Conservation (phyloP, 352 stramenopile genomes). For the Pythium folliculosum region DNA sequence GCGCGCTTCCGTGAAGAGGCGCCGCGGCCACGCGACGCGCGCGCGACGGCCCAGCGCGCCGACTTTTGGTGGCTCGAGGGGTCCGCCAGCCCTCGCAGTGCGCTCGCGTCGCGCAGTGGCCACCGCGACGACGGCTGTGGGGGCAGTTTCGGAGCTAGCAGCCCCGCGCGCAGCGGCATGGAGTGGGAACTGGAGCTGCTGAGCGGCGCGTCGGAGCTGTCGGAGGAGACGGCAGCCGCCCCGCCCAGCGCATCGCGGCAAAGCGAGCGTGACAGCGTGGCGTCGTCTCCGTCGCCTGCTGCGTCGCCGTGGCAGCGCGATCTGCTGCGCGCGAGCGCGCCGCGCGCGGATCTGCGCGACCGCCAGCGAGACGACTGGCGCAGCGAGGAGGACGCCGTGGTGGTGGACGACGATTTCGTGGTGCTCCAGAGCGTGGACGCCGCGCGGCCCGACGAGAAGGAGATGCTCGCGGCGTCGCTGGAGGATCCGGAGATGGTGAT, state of each 20-base stretch:
- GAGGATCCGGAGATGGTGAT: conserved; percentile 63
- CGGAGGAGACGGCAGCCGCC: background rate
- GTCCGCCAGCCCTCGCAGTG: background rate
- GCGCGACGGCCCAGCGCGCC: conserved; percentile 23
- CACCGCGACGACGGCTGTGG: too few species aligned
- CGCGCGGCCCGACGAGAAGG: conserved; percentile 12
- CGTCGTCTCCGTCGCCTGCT: background rate
- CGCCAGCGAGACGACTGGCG: background rate
- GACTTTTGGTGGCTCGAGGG: conserved; percentile 64
- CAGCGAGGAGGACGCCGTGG: background rate
- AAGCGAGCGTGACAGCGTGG: too few species aligned
- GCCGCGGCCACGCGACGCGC: conserved; percentile 47
- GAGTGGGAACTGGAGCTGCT: conserved; percentile 29
- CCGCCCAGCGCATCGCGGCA: too few species aligned
- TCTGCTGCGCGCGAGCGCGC: too few species aligned
- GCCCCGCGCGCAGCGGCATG: too few species aligned
- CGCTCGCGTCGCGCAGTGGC: too few species aligned
- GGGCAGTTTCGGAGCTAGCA: too few species aligned
- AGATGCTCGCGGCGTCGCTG: conserved; percentile 15
- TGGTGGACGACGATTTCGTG: conserved; percentile 16
- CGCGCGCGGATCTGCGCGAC: too few species aligned
- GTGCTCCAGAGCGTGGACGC: background rate
- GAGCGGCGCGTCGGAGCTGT: conserved; percentile 9
- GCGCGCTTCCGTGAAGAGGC: conserved; percentile 61
- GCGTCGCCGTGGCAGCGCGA: background rate